These are phyloP conservation scores for Linaria vulgaris DNA, from an alignment of 257 asterid genomes.

Conservation along the genomic window DNA sequence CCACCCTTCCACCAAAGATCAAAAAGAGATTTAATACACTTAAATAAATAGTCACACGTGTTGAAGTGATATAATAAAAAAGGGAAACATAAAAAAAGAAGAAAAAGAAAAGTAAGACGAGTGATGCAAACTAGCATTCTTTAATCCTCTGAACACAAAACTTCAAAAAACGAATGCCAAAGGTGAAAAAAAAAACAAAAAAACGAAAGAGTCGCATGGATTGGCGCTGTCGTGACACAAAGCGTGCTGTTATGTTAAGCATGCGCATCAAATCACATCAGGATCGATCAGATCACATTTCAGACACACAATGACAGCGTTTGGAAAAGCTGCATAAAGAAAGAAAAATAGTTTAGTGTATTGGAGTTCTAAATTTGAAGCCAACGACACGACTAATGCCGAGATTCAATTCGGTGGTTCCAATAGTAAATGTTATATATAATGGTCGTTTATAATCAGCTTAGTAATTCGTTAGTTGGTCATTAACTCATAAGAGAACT, in stretches of 20 bases:
- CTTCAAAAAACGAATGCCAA: too few species aligned
- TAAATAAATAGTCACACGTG: not conserved
- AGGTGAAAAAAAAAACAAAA: too few species aligned
- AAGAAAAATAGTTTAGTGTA: not conserved
- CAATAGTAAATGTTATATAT: not conserved
- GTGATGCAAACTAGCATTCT: not conserved
- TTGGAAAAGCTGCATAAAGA: not conserved
- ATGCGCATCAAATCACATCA: conserved; percentile 4
- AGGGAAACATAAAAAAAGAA: not conserved
- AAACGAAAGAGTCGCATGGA: not conserved
- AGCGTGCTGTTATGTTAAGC: conserved; percentile 3
- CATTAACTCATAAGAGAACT: too few species aligned
- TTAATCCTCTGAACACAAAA: conserved; percentile 8
- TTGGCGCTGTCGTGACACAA: conserved; percentile 2
- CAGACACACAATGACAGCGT: not conserved
- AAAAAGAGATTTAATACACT: not conserved
- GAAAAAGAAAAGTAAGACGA: not conserved
- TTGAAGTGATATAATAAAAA: not conserved
- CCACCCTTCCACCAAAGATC: not conserved
- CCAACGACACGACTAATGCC: not conserved
- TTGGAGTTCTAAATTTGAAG: not conserved
- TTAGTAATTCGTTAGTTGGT: too few species aligned
- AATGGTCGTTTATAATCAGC: too few species aligned
- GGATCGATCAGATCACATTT: not conserved
- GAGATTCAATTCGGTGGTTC: not conserved